Conservation (phyloP, 805 yeast genomes). For the Wickerhamomyces rabaulensis region DNA sequence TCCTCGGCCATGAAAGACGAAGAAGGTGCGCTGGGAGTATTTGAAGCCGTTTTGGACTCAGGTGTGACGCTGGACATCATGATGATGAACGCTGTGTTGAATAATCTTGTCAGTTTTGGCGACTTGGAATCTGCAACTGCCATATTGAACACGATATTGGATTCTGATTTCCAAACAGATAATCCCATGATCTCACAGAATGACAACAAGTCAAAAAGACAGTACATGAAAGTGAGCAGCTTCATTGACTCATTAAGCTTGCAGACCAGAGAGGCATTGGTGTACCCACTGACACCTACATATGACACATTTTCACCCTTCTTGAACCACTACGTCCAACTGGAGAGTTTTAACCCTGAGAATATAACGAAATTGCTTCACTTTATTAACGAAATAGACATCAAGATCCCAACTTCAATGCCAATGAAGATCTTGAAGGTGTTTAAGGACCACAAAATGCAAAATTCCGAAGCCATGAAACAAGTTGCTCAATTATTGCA, state of each 20-base stretch:
- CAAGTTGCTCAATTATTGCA: neutral
- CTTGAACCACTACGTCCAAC: constrained; percentile 5
- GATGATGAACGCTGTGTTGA: neutral
- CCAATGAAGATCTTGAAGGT: neutral
- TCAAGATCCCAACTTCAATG: constrained; percentile 1
- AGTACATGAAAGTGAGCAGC: constrained; percentile 1
- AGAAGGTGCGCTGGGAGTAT: neutral
- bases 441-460: neutral
- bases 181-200: neutral
- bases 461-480: neutral
- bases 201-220: constrained; percentile 4
- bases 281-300: constrained; percentile 9
- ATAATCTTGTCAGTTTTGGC: neutral
- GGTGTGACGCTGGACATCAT: neutral
- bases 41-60: constrained; percentile 1
- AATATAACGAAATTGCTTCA: constrained; percentile 4
- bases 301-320: constrained; percentile 15
- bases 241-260: constrained; percentile 10
- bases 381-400: neutral
- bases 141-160: neutral
- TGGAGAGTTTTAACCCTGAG: constrained; percentile 2
- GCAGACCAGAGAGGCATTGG: neutral
- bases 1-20: constrained; percentile 8
- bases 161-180: neutral
- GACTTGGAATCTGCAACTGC: neutral